These are phyloP conservation scores for Didymella segeticola DNA, from an alignment of 2,329 filamentous ascomycete species.

Conservation along the genomic window DNA sequence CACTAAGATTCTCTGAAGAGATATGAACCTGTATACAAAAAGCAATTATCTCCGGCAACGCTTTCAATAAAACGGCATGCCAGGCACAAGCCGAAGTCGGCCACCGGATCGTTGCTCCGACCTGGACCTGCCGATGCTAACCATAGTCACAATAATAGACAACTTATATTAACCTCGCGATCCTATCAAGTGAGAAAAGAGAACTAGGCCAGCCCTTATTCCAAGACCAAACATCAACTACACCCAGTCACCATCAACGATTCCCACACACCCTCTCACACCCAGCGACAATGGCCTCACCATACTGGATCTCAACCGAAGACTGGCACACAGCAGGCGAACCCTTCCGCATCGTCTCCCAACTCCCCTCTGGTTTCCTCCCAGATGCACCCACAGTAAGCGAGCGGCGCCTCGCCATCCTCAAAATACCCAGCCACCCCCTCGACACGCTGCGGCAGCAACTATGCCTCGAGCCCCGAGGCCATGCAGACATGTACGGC, in stretches of 20 bases:
- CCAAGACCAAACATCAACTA: neutral
- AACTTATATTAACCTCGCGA: neutral
- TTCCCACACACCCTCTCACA: too few species aligned
- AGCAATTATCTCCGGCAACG: neutral
- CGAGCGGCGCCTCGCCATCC: conserved; percentile 7
- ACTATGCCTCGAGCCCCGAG: conserved; percentile 53
- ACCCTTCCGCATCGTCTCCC: conserved; percentile 16
- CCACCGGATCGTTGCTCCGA: neutral
- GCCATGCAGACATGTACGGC: conserved; percentile 61
- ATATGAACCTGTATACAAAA: neutral
- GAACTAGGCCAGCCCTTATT: too few species aligned
- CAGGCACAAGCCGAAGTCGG: conserved; percentile 1
- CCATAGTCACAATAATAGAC: neutral
- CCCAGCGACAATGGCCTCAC: neutral
- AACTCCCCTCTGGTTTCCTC: conserved; percentile 1
- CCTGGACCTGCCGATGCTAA: conserved; percentile 3
- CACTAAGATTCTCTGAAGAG: too few species aligned
- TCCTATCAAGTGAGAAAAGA: neutral
- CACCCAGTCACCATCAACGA: neutral
- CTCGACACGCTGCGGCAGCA: conserved; percentile 8
- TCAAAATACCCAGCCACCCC: conserved; percentile 6
- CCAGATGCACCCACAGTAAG: conserved; percentile 10
- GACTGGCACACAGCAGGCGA: conserved; percentile 21
- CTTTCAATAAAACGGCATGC: neutral
- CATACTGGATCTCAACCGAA: conserved; percentile 18